Evolutionary conservation across 2,329 filamentous ascomycete genomes (phyloP).

Genomic region (Geosmithia flava): DNA sequence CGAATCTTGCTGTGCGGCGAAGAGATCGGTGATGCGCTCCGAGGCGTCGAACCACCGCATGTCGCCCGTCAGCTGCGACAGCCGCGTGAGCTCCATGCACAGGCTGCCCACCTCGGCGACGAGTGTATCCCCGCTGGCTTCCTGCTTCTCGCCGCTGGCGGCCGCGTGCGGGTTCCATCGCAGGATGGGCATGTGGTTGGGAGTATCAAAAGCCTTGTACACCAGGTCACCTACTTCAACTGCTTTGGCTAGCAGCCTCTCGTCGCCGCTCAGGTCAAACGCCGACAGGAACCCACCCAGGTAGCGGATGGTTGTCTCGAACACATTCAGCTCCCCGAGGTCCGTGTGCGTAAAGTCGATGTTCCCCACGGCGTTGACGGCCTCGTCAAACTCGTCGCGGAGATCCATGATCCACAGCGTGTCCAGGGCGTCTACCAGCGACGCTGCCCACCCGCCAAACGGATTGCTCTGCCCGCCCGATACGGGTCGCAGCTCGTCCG

Average conservation of each 20-base stretch:
- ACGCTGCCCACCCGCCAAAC: constrained; percentile 50
- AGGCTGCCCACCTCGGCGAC: constrained; percentile 54
- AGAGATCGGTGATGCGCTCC: constrained; percentile 52
- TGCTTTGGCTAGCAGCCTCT: constrained; percentile 32
- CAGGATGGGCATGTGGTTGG: constrained; percentile 39
- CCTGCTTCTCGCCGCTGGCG: constrained; percentile 10
- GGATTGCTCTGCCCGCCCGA: constrained; percentile 32
- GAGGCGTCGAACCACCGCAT: constrained; percentile 65
- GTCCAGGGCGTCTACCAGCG: constrained; percentile 41
- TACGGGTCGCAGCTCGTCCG: constrained; percentile 45
- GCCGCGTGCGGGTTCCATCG: constrained; percentile 13
- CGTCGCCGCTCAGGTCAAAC: constrained; percentile 35
- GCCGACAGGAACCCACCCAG: constrained; percentile 38
- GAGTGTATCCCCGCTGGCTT: constrained; percentile 15
- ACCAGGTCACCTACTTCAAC: constrained; percentile 41
- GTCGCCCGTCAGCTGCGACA: constrained; percentile 58
- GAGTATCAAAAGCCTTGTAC: constrained; percentile 41
- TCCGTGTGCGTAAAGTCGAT: constrained; percentile 38
- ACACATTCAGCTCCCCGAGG: constrained; percentile 30
- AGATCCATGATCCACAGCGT: constrained; percentile 30
- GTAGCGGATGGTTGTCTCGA: constrained; percentile 44
- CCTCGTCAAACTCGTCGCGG: constrained; percentile 4
- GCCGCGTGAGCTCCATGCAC: constrained; percentile 58
- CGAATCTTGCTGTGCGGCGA: constrained; percentile 53
- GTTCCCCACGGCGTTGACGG: constrained; percentile 5